Percentiles rank a stretch among this genome's conserved stretches.
These are phyloP conservation scores for Silene uniflora DNA, from an alignment of 148 eudicot genomes.

Conservation along the genomic window DNA sequence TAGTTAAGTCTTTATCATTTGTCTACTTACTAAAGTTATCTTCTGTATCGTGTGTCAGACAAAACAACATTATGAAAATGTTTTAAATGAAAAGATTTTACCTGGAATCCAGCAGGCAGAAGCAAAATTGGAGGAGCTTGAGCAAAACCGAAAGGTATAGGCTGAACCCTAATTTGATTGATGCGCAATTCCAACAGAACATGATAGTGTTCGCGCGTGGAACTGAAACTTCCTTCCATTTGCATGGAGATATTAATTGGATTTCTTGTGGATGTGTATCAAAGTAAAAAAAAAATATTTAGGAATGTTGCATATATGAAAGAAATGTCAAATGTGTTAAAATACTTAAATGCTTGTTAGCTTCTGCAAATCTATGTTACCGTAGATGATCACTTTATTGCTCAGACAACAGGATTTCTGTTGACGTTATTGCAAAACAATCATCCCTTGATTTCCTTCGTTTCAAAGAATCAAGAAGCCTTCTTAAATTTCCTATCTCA, in stretches of 20 bases:
- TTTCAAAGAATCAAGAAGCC: not conserved
- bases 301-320: not conserved
- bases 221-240: constrained; percentile 3
- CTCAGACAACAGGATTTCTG: not conserved
- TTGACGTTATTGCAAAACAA: not conserved
- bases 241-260: not conserved
- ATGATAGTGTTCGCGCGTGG: not conserved
- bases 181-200: constrained; percentile 10
- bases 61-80: constrained; percentile 51
- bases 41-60: constrained; percentile 39
- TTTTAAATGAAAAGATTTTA: constrained; percentile 45
- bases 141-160: constrained; percentile 53
- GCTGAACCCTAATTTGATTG: constrained; percentile 7
- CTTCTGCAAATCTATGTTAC: no score
- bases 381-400: not conserved
- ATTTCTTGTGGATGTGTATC: not conserved
- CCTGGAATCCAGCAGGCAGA: constrained; percentile 54
- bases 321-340: no score
- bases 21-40: not conserved
- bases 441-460: not conserved
- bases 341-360: no score
- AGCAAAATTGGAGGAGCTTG: constrained; percentile 50
- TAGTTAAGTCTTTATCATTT: not conserved
- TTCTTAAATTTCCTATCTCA: not conserved
- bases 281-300: not conserved